Percentiles rank a stretch among this genome's conserved stretches.
phyloP scores from a whole-genome alignment of 768 basidiomycete genomes.

The Russula lepida region DNA sequence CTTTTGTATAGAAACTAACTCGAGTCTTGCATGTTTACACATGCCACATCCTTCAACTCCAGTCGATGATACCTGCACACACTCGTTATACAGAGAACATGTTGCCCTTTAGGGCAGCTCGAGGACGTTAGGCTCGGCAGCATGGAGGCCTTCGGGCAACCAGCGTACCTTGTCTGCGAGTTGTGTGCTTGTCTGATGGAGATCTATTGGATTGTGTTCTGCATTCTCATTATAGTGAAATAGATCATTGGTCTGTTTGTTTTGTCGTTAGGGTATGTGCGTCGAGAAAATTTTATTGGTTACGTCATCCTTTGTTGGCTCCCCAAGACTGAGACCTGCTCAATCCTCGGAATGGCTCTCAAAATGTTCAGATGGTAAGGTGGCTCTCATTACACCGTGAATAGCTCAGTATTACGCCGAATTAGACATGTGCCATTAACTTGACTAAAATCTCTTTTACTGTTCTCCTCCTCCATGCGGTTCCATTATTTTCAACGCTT shows the following conservation, averaged over 20 bases:
- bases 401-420: too few species aligned
- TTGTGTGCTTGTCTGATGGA: constrained; percentile 37
- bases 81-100: constrained; percentile 36
- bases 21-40: constrained; percentile 39
- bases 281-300: not conserved
- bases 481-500: constrained; percentile 17
- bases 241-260: too few species aligned
- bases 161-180: constrained; percentile 30
- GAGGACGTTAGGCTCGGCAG: constrained; percentile 32
- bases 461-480: constrained; percentile 38
- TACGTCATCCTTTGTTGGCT: too few species aligned
- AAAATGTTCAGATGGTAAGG: too few species aligned
- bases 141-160: constrained; percentile 23
- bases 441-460: constrained; percentile 61
- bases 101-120: constrained; percentile 25
- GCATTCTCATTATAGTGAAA: not conserved
- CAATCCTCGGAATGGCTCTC: too few species aligned
- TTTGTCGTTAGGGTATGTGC: too few species aligned
- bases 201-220: constrained; percentile 11
- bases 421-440: constrained; percentile 44
- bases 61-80: constrained; percentile 33
- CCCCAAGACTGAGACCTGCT: too few species aligned
- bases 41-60: constrained; percentile 36
- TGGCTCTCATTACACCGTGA: too few species aligned
- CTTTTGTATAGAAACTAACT: constrained; percentile 37